Conservation (phyloP, 768 basidiomycete species). For the Clavaria fumosa region DNA sequence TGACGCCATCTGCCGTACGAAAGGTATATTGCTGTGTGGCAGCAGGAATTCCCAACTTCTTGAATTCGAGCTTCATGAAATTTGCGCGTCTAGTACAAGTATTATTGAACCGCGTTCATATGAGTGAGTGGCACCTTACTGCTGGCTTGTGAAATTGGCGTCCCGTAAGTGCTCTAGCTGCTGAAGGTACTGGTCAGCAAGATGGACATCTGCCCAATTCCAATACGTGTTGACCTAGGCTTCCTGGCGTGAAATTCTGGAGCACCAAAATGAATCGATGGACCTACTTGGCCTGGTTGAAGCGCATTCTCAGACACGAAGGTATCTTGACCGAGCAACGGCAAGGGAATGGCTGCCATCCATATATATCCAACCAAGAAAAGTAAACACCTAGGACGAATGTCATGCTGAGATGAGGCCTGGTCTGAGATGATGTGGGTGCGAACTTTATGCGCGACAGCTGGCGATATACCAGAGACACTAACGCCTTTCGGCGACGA, state of each 20-base stretch:
- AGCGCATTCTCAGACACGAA: constrained; percentile 96
- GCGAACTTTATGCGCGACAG: constrained; percentile 25
- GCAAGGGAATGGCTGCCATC: constrained; percentile 63
- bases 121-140: too few species aligned
- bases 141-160: constrained; percentile 46
- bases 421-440: neutral
- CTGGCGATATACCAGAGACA: constrained; percentile 21
- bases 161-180: constrained; percentile 49
- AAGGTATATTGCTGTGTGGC: constrained; percentile 58
- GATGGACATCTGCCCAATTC: constrained; percentile 82
- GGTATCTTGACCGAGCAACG: constrained; percentile 44
- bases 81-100: constrained; percentile 61
- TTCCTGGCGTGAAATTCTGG: neutral
- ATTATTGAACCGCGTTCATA: too few species aligned
- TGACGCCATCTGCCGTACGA: too few species aligned
- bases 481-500: constrained; percentile 27
- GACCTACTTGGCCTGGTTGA: constrained; percentile 71
- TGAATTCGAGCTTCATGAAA: constrained; percentile 48
- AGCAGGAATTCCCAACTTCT: constrained; percentile 56
- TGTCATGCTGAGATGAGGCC: constrained; percentile 6
- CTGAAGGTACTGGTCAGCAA: constrained; percentile 68
- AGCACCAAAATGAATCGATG: neutral
- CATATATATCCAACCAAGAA: constrained; percentile 62
- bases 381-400: constrained; percentile 41
- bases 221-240: constrained; percentile 79